Evolutionary conservation across 352 stramenopile genomes (phyloP), one percentile per base, ranked within the genome.

Genomic region (Globisporangium acanthophoron): DNA sequence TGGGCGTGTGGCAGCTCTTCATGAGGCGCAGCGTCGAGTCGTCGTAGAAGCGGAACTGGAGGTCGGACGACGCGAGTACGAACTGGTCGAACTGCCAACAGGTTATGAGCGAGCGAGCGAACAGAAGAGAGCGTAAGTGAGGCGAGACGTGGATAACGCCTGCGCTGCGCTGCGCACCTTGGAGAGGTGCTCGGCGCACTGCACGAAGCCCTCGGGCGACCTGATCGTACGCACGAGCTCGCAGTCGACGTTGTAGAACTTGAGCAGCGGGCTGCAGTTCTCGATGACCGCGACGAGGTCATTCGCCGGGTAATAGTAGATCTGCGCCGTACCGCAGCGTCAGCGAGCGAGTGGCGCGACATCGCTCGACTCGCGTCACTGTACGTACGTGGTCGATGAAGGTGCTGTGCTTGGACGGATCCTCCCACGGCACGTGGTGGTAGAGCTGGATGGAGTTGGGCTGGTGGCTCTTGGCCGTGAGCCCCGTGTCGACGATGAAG

Each of bases 401-500:
- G 9, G 78, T 86, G 69, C 72, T 88, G 74, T 96, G 85, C 67
- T 96, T 96, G 54, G 78, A 88, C 1, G 84, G 71, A 61, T 96
- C 87, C 61, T 94, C 78, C 78, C 82, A 92, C 24, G 62, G 66
- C 31, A 85, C 76, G 56, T 89, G 70, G 55, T 90, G 75, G 71
- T 94, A 96, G 55, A 77, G 74, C 62, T 91, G 84, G 49, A 96
- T 95, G n/a, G 80, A 92, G 65, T 92, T 90, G 57, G 80, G 85
- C 54, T 92, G 80, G 62, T 93, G 85, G 64, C 69, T 91, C 58
- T 92, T 90, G 48, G 78, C 75, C 5, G 78, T 87, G 39, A 92
- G 73, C 12, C 85, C 88, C 48, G 81, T 94, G 55, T 96, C 88
- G 33, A 96, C 88, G 56, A 96, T 94, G 69, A 94, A 96, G 15